Evolutionary conservation across 768 basidiomycete species (phyloP).

Genomic region (Glaciozyma antarctica): DNA sequence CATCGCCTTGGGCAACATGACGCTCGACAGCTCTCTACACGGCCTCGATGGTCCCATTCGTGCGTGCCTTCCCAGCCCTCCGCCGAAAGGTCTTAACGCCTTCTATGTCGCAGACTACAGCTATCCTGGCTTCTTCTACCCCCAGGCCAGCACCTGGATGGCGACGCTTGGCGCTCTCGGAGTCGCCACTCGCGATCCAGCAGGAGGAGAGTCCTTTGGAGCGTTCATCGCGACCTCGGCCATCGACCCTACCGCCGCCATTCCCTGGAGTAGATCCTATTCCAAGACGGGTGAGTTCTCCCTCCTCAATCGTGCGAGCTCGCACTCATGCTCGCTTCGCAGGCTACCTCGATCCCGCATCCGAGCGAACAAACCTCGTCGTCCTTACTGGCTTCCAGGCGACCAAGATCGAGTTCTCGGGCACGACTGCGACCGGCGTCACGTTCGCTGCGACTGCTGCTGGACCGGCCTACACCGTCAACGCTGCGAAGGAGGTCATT

Average conservation of each 20-base stretch:
- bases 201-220: conserved; percentile 29
- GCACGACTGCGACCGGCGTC: conserved; percentile 41
- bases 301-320: neutral
- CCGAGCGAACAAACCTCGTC: conserved; percentile 40
- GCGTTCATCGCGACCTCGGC: conserved; percentile 39
- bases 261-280: conserved; percentile 40
- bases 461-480: conserved; percentile 37
- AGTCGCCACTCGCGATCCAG: conserved; percentile 27
- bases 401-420: conserved; percentile 39
- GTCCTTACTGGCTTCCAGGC: conserved; percentile 44
- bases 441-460: conserved; percentile 37
- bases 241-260: conserved; percentile 36
- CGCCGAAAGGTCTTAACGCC: too few relatives aligned
- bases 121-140: conserved; percentile 32
- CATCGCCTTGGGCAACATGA: conserved; percentile 35
- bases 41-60: conserved; percentile 32
- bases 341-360: conserved; percentile 41
- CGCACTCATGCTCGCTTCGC: conserved; percentile 7
- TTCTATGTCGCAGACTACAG: conserved; percentile 15
- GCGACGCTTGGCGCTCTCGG: conserved; percentile 31
- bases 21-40: conserved; percentile 37
- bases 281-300: conserved; percentile 28
- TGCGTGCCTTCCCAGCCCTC: neutral
- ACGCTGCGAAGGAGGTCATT: conserved; percentile 44
- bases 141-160: conserved; percentile 31